A percentile compares a stretch with the other conserved stretches of the same genome.
Conservation (phyloP, 306 rosid species). For the Canavalia ensiformis region DNA sequence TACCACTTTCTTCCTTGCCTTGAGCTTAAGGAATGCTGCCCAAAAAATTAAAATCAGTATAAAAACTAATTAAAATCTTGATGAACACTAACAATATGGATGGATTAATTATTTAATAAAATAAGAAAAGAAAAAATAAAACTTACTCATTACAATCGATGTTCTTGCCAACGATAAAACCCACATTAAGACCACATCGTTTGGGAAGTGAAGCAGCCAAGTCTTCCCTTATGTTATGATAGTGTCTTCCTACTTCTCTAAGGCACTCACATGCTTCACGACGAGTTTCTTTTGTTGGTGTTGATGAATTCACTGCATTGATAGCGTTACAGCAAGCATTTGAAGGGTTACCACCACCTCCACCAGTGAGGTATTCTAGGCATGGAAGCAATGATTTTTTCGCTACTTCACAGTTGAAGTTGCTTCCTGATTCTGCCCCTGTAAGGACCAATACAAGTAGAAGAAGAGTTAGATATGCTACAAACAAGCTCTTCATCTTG, state of each 20-base stretch:
- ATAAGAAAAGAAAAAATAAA: background rate
- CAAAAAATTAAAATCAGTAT: background rate
- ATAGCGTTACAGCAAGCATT: conserved; percentile 30
- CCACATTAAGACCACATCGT: conserved; percentile 29
- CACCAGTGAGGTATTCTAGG: conserved; percentile 23
- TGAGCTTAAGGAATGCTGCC: background rate
- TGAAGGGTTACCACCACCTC: background rate
- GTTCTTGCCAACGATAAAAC: conserved; percentile 34
- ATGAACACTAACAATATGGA: background rate
- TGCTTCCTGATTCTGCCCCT: background rate
- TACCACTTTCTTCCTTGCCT: background rate
- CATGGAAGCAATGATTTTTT: background rate
- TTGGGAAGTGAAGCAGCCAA: conserved; percentile 35
- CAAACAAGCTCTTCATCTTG: conserved; percentile 22
- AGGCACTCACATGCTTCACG: conserved; percentile 52
- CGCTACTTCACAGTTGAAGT: conserved; percentile 37
- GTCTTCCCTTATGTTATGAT: background rate
- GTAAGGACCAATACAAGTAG: background rate
- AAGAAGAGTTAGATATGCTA: background rate
- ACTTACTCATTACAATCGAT: conserved; percentile 39
- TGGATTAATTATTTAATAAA: background rate
- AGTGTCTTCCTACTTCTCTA: background rate
- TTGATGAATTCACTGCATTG: background rate
- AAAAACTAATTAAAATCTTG: background rate
- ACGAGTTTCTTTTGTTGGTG: conserved; percentile 5